phyloP scores from a whole-genome alignment of 305 asterid genomes.

The Fraxinus dipetala region DNA sequence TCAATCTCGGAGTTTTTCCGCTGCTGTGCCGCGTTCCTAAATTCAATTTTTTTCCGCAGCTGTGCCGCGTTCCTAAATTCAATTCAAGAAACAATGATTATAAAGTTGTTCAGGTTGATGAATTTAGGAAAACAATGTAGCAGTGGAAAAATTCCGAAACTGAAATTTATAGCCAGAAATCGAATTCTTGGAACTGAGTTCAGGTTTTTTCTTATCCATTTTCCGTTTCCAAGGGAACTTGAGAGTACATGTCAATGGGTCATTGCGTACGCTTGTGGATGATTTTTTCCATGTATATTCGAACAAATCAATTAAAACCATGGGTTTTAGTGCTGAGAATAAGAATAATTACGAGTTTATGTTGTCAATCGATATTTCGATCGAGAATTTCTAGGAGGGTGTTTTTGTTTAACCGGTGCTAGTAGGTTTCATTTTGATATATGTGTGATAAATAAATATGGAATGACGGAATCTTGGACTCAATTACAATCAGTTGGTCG shows the following conservation, averaged over 20 bases:
- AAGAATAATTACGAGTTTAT: conserved; percentile 13
- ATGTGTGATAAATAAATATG: too few relatives aligned
- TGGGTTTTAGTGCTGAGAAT: conserved; percentile 26
- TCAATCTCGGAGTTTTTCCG: background rate
- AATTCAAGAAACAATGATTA: conserved; percentile 45
- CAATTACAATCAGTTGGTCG: too few relatives aligned
- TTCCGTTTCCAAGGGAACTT: background rate
- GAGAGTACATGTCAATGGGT: conserved; percentile 17
- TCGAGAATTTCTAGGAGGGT: too few relatives aligned
- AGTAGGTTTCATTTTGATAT: too few relatives aligned
- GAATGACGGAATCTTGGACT: too few relatives aligned
- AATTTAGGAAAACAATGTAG: background rate
- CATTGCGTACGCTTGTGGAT: conserved; percentile 18
- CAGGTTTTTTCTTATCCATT: conserved; percentile 21
- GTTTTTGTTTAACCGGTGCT: too few relatives aligned
- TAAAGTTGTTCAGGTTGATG: conserved; percentile 40
- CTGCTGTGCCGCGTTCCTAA: background rate
- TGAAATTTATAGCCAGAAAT: conserved; percentile 20
- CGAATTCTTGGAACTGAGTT: conserved; percentile 18
- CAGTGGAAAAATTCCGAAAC: background rate
- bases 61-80: background rate
- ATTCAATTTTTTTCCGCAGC: conserved; percentile 7
- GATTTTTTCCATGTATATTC: background rate
- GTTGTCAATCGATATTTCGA: background rate
- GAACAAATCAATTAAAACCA: background rate